phyloP scores from a whole-genome alignment of 768 basidiomycete species.

The Vishniacozyma victoriae region DNA sequence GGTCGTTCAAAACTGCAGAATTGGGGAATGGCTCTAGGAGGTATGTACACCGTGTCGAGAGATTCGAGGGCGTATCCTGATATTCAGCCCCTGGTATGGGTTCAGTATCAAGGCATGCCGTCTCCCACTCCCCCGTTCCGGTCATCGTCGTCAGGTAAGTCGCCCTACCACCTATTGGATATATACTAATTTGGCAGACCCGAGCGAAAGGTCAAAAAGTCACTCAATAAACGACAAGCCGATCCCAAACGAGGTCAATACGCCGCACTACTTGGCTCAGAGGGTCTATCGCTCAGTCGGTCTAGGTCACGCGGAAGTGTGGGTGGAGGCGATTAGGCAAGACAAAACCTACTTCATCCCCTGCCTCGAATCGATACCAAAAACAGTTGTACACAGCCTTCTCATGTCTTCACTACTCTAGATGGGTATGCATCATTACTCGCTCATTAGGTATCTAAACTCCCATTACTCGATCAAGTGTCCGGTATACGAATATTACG shows the following conservation, averaged over 20 bases:
- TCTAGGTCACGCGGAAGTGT: constrained; percentile 36
- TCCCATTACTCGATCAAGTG: too few relatives aligned
- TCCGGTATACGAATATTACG: background rate
- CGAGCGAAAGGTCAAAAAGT: constrained; percentile 77
- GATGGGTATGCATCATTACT: too few relatives aligned
- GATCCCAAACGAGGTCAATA: constrained; percentile 73
- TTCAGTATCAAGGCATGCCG: constrained; percentile 61
- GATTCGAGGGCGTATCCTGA: constrained; percentile 1
- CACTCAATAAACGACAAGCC: constrained; percentile 73
- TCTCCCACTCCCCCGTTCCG: constrained; percentile 88
- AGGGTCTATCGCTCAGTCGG: constrained; percentile 30
- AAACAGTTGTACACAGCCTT: too few relatives aligned
- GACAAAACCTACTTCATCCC: too few relatives aligned
- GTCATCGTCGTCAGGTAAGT: constrained; percentile 78
- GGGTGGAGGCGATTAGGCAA: too few relatives aligned
- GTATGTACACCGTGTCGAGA: constrained; percentile 10
- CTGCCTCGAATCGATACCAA: too few relatives aligned
- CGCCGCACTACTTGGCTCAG: constrained; percentile 42
- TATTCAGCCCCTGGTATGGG: constrained; percentile 55
- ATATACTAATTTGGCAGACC: constrained; percentile 49
- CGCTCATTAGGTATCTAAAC: too few relatives aligned
- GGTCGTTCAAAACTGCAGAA: constrained; percentile 59
- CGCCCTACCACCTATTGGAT: background rate
- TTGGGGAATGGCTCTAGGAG: constrained; percentile 54
- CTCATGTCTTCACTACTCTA: too few relatives aligned